Evolutionary conservation across 2,329 filamentous ascomycete genomes (phyloP).

Genomic region (Herpotrichia juniperi): DNA sequence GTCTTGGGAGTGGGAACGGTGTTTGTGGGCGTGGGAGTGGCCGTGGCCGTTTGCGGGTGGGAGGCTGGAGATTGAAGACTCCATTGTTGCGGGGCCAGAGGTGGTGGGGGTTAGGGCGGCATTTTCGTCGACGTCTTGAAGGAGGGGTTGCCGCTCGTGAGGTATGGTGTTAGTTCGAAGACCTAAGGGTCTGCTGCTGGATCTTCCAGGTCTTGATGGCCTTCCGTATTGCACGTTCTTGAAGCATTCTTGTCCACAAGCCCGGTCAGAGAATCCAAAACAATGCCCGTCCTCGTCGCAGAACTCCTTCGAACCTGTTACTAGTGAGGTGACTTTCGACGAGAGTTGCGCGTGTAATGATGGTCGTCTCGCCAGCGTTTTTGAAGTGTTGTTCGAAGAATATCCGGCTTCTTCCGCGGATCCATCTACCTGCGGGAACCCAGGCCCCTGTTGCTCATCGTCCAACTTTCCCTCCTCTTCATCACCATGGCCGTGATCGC

Average conservation of each 20-base stretch:
- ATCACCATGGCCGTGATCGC: conserved; percentile 74
- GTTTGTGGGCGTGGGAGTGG: conserved; percentile 22
- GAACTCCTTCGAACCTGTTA: conserved; percentile 54
- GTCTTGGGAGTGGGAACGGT: conserved; percentile 12
- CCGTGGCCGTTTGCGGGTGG: conserved; percentile 20
- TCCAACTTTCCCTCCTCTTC: conserved; percentile 46
- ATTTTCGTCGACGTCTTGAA: conserved; percentile 36
- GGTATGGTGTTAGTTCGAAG: conserved; percentile 30
- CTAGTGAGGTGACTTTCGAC: conserved; percentile 54
- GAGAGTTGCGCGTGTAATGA: conserved; percentile 51
- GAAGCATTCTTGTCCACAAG: conserved; percentile 66
- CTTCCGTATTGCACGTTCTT: conserved; percentile 52
- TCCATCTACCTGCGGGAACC: conserved; percentile 16
- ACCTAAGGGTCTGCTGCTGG: conserved; percentile 20
- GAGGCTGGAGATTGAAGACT: conserved; percentile 24
- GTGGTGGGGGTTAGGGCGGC: conserved; percentile 25
- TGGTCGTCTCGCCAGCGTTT: conserved; percentile 34
- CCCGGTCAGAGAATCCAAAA: conserved; percentile 63
- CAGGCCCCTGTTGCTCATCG: conserved; percentile 26
- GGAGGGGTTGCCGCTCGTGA: conserved; percentile 36
- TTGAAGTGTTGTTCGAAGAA: conserved; percentile 19
- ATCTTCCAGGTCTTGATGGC: conserved; percentile 6
- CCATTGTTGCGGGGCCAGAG: conserved; percentile 31
- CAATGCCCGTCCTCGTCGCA: conserved; percentile 66
- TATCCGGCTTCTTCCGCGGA: conserved; percentile 18